Base-by-base conservation (phyloP, 768 basidiomycete species). In the Favolaschia claudopus region DNA sequence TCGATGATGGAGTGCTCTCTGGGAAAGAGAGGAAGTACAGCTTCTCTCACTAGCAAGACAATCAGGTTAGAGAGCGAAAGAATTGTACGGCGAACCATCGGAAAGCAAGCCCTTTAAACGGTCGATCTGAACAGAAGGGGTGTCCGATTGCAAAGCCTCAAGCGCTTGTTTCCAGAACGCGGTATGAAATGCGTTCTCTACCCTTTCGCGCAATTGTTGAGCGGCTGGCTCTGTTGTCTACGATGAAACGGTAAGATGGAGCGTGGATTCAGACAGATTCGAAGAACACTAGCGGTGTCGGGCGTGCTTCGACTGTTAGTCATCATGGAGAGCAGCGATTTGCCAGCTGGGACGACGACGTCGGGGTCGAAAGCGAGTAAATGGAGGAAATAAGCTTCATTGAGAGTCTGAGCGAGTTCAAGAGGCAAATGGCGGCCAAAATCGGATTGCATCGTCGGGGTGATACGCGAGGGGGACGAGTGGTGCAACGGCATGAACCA, bases 81-180 rank as follows among this genome's bases (percentile, higher is more conserved):
- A 40, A 37, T 33, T 14, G 5, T n/a, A n/a, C 36, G 29, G 34
- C n/a, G 32, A 19, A 64, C 63, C 44, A 39, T 64, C 63, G 31
- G 20, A 40, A 40, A 60, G 48, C 19, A 63, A 42, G 27, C 51
- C 47, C 64, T 83, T 84, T 34, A 92, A 74, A 14, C 89, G 84
- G 2, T 80, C 69, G 8, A 91, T 75, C 64, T 91, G 89, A 19
- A 75, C 73, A 3, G 85, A 79, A 0, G 89, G 88, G 14, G 75
- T 72, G n/a, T 83, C 77, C 25, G 82, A 82, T 4, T 87, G 86
- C 7, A 92, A 77, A 1, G 80, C 69, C 53, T 82, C 76, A 10
- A 81, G 61, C 2, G 84, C 89, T 80, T 89, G 83, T 37, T 86
- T 84, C 90, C 90, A 92, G 69, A 92, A 92, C 5, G 87, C 89